Conservation (phyloP, 164 flowering plant genomes). For the Tetracentron sinense region DNA sequence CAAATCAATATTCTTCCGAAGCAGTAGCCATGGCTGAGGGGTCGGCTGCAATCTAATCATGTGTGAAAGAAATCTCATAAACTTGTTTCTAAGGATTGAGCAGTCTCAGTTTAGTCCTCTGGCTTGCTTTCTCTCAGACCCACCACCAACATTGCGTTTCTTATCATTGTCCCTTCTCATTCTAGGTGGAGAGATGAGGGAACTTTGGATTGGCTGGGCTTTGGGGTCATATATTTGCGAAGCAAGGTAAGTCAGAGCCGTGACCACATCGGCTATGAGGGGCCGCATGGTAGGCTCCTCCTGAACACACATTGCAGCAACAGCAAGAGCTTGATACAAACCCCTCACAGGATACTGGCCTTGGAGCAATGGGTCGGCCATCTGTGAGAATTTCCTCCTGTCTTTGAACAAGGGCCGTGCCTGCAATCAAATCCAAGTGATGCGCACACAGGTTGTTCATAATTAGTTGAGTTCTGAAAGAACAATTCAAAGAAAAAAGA, state of each 20-base stretch:
- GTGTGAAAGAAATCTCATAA: not conserved
- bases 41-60: not conserved
- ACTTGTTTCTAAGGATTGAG: not conserved
- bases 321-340: slow-evolving; percentile 83
- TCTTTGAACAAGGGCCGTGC: slow-evolving; percentile 85
- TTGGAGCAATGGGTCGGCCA: slow-evolving; percentile 78
- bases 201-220: slow-evolving; percentile 39
- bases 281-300: slow-evolving; percentile 87
- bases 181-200: slow-evolving; percentile 45
- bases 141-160: slow-evolving; percentile 17
- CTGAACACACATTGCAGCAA: slow-evolving; percentile 94
- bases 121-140: slow-evolving; percentile 18
- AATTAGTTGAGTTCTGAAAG: not conserved
- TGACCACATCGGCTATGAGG: slow-evolving; percentile 82
- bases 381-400: slow-evolving; percentile 59
- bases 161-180: slow-evolving; percentile 26
- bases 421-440: slow-evolving; percentile 39
- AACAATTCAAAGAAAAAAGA: not conserved
- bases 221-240: slow-evolving; percentile 54
- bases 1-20: slow-evolving; percentile 4
- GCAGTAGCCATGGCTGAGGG: slow-evolving; percentile 1
- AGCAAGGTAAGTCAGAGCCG: slow-evolving; percentile 76
- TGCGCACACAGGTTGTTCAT: too few relatives aligned
- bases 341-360: slow-evolving; percentile 76
- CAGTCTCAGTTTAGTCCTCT: slow-evolving; percentile 12